Evolutionary conservation across 2,329 filamentous ascomycete genomes (phyloP).

Genomic region (Domatiomyces globalis): DNA sequence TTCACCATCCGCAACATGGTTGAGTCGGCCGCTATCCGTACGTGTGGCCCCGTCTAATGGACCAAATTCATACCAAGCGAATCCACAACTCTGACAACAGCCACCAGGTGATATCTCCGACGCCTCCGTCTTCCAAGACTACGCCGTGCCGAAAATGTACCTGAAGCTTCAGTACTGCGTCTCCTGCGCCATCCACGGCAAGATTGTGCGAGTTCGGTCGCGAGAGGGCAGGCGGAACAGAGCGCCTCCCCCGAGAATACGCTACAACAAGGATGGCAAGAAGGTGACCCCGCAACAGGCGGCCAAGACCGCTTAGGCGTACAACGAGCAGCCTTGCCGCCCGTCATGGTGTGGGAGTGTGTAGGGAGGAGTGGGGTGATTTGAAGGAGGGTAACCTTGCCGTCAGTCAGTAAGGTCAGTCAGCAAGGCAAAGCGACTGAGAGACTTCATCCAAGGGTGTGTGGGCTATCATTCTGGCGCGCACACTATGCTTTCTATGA

Average conservation of each 20-base stretch:
- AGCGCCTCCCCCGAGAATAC: conserved; percentile 88
- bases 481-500: neutral
- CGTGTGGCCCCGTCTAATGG: conserved; percentile 32
- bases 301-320: conserved; percentile 43
- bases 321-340: neutral
- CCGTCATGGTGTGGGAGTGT: neutral
- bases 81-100: neutral
- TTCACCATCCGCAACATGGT: conserved; percentile 99
- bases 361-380: neutral
- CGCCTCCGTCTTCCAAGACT: conserved; percentile 97
- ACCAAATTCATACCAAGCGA: neutral
- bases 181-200: conserved; percentile 99
- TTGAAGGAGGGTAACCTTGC: neutral
- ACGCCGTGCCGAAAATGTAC: conserved; percentile 99
- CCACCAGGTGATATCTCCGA: conserved; percentile 95
- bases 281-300: conserved; percentile 85
- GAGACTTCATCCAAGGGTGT: neutral
- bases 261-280: conserved; percentile 99
- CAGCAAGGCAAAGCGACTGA: neutral
- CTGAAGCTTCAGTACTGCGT: conserved; percentile 99
- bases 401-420: neutral
- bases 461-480: neutral
- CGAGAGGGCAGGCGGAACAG: conserved; percentile 96
- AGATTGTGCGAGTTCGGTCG: conserved; percentile 99
- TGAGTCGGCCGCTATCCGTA: conserved; percentile 98